phyloP scores from a whole-genome alignment of 768 basidiomycete species.

The Termitomyces titanicus region DNA sequence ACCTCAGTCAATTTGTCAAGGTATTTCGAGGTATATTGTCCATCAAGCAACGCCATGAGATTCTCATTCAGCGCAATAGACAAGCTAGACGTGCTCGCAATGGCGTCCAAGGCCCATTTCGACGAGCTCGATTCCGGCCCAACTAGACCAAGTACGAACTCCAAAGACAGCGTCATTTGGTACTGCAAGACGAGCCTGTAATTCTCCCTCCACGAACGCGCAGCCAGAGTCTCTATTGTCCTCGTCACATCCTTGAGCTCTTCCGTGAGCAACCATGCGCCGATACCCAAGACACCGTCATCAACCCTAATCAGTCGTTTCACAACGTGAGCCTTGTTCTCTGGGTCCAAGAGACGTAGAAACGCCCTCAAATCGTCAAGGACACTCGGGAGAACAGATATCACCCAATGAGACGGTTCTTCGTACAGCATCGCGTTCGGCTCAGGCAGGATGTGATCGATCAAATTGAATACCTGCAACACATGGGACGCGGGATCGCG shows the following conservation, averaged over 20 bases:
- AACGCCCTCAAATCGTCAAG: constrained; percentile 54
- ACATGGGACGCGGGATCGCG: constrained; percentile 58
- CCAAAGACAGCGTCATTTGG: constrained; percentile 46
- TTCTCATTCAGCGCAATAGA: constrained; percentile 35
- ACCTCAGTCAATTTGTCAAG: constrained; percentile 36
- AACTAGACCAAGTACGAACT: constrained; percentile 45
- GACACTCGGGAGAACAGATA: constrained; percentile 51
- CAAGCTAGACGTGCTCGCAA: constrained; percentile 42
- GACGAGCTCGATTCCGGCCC: constrained; percentile 33
- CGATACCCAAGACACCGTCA: constrained; percentile 49
- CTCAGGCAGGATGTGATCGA: constrained; percentile 55
- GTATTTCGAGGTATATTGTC: constrained; percentile 40
- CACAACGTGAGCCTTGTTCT: constrained; percentile 50
- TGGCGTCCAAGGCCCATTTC: constrained; percentile 39
- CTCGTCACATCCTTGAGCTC: constrained; percentile 52
- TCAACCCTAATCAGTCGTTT: constrained; percentile 57
- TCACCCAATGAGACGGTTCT: constrained; percentile 43
- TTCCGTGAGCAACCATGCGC: constrained; percentile 68
- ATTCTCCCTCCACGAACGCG: constrained; percentile 24
- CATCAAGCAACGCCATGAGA: constrained; percentile 45
- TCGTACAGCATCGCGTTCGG: constrained; percentile 17
- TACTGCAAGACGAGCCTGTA: constrained; percentile 39
- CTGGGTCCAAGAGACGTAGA: constrained; percentile 52
- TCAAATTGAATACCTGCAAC: constrained; percentile 49
- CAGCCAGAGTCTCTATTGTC: constrained; percentile 32